Evolutionary conservation across 495 filamentous ascomycete species (phyloP), one percentile per base, ranked within the genome.

Genomic region (Entonaema liquescens): DNA sequence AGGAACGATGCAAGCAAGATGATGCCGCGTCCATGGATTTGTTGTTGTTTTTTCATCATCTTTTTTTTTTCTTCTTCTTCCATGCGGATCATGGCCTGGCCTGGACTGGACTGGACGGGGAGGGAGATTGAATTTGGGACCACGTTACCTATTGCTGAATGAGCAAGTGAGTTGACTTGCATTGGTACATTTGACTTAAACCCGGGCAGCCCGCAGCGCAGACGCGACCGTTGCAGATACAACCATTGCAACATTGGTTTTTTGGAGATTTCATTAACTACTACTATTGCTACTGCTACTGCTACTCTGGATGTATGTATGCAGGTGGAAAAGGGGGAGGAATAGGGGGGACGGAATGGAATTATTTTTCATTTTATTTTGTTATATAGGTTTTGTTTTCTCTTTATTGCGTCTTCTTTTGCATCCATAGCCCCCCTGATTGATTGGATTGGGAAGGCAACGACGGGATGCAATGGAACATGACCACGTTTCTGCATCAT

Each of bases 391-490:
- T 11, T 23, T 58, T 56, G 33, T 40, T n/a, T 59, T 42, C 17
- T 25, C 15, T 31, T 50, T 44, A 0, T 31, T 31, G 25, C 53
- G 28, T 35, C 9, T 56, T 36, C 59, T 26, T 36, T 29, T 17
- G 5, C 44, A 25, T 28, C 26, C 23, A 9, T 53, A 28, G 38
- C 19, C 42, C 42, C 42, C 42, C 21, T 47, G 19, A 23, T 12
- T 8, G 19, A 23, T 12, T 19, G 17, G 35, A 36, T 36, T 47
- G 42, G 29, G 25, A 54, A 36, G 50, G 50, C 33, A 31, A 12
- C 21, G 59, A 26, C 52, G 62, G 52, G 61, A 73, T 73, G 70
- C 70, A 66, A 73, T 73, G 70, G 65, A 73, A 73, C 70, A 73
- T 63, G 64, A 69, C 70, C 70, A 73, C 65, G 70, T 73, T 73